Evolutionary conservation across 2,329 filamentous ascomycete genomes (phyloP).

Genomic region (Ilyonectria robusta): DNA sequence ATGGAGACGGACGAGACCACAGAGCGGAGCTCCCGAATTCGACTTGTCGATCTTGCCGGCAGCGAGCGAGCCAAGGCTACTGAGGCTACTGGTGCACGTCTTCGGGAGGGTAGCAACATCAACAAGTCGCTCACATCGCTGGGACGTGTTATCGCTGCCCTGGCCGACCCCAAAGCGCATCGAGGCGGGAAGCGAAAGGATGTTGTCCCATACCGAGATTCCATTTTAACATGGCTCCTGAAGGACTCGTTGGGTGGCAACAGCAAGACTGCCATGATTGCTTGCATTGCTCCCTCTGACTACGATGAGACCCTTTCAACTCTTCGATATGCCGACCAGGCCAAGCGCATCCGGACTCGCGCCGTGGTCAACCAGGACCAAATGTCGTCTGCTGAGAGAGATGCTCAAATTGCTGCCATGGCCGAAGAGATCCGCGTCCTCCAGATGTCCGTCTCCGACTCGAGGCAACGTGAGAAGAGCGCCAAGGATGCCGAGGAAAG

Average conservation of each 20-base stretch:
- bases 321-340: conserved; percentile 96
- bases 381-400: conserved; percentile 90
- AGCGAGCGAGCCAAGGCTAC: conserved; percentile 96
- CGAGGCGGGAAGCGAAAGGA: conserved; percentile 70
- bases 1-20: conserved; percentile 98
- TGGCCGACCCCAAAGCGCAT: conserved; percentile 78
- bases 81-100: conserved; percentile 90
- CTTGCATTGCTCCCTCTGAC: conserved; percentile 94
- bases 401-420: conserved; percentile 95
- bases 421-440: conserved; percentile 91
- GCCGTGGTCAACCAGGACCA: conserved; percentile 97
- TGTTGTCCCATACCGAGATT: conserved; percentile 93
- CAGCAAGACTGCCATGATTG: conserved; percentile 99
- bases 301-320: conserved; percentile 98
- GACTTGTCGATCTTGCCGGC: conserved; percentile 93
- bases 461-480: conserved; percentile 79
- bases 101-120: conserved; percentile 97
- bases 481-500: conserved; percentile 84
- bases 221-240: conserved; percentile 85
- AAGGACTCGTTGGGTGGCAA: conserved; percentile 98
- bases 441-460: conserved; percentile 81
- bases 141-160: conserved; percentile 93
- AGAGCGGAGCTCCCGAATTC: conserved; percentile 92
- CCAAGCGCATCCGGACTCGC: conserved; percentile 95
- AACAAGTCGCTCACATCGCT: conserved; percentile 98